phyloP scores from a whole-genome alignment of 1,139 yeast genomes.

The Suhomyces anneliseae region DNA sequence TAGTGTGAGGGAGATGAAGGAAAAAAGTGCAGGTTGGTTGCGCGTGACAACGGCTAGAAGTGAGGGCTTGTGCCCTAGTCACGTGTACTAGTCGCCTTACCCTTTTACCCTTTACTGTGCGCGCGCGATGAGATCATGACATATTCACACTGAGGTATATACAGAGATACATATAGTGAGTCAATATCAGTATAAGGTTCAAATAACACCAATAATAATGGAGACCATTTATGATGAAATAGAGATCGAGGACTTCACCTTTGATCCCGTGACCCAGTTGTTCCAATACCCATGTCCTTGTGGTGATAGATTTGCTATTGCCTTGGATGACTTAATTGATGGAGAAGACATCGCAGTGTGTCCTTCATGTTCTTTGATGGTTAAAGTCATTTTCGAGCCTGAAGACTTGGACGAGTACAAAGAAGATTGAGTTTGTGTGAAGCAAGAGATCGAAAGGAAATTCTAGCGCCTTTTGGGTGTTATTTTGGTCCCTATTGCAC shows the following conservation, averaged over 20 bases:
- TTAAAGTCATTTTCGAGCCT: constrained; percentile 80
- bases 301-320: constrained; percentile 90
- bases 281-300: constrained; percentile 98
- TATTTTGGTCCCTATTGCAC: too few relatives aligned
- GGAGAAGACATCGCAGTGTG: constrained; percentile 96
- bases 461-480: too few relatives aligned
- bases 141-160: too few relatives aligned
- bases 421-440: constrained; percentile 1
- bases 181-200: too few relatives aligned
- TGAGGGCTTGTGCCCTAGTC: constrained; percentile 15
- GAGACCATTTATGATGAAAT: constrained; percentile 85
- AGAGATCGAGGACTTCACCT: constrained; percentile 95
- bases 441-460: too few relatives aligned
- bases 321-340: constrained; percentile 79
- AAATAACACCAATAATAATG: constrained; percentile 20
- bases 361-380: constrained; percentile 94
- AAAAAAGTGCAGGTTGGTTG: not conserved
- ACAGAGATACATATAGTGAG: not conserved
- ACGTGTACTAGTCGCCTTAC: not conserved
- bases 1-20: not conserved
- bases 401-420: constrained; percentile 43
- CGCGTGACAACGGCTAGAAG: not conserved
- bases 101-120: not conserved
- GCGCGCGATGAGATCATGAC: not conserved
- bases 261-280: constrained; percentile 73